Evolutionary conservation across 257 asterid species (phyloP), one percentile per base, ranked within the genome.

Genomic region (Gentiana macrophylla): DNA sequence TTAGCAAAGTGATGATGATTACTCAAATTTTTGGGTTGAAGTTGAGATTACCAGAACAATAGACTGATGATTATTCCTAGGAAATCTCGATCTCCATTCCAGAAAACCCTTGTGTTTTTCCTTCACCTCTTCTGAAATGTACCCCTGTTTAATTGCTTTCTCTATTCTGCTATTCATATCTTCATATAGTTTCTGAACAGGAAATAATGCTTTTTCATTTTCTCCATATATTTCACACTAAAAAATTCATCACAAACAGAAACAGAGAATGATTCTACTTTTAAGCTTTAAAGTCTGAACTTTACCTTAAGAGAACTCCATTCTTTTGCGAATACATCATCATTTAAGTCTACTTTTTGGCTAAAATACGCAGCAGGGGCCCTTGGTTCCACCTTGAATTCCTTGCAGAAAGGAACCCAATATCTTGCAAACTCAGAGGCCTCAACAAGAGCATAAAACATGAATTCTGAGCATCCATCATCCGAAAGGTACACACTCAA

Each of bases 1-100:
- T 5, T 3, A 13, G 2, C 46, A 41, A 41, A 41, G 46, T 4
- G 34, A 6, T 44, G 34, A 6, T 32, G 12, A 24, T 24, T 24
- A 24, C 33, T 41, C 10, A 0, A 2, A 35, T 34, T 2, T 37
- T 24, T 36, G 13, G 5, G 24, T 12, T 58, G 24, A 34, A 15
- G 47, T 3, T 5, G 37, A 35, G 33, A 13, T 37, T 63, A 83
- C 95, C 89, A 81, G 86, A 69, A 88, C 88, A 49, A 88, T 82
- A 1, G 94, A 75, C 6, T 75, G 96, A 56, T 88, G 96, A 70
- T 88, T 78, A 51, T 79, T 77, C 71, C 76, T 82, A 44, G 76
- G 63, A 35, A 62, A 52, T 63, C 63, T 56, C 4, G 79, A 62
- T 46, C 64, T 66, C 94, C 94, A 84, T 38, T 82, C 93, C 2